Conservation (phyloP, 331 rosid species). For the Stylosanthes scabra region DNA sequence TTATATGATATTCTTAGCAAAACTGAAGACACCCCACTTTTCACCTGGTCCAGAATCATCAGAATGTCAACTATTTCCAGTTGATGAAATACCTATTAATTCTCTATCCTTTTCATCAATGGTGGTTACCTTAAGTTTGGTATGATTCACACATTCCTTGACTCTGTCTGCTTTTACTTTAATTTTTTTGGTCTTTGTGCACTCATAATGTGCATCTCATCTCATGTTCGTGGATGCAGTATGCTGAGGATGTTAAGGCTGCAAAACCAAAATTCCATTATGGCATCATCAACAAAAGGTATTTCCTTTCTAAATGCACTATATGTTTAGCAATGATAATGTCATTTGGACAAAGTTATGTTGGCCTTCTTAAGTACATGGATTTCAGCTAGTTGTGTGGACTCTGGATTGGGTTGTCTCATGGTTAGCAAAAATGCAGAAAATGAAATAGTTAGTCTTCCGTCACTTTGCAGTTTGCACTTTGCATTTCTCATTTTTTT, state of each 20-base stretch:
- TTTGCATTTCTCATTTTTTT: not conserved
- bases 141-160: constrained; percentile 43
- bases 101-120: constrained; percentile 93
- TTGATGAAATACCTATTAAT: constrained; percentile 83
- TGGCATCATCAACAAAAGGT: constrained; percentile 92
- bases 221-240: constrained; percentile 60
- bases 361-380: constrained; percentile 5
- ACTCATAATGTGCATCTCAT: constrained; percentile 26
- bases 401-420: constrained; percentile 10
- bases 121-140: constrained; percentile 92
- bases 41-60: constrained; percentile 98
- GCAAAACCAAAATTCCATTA: constrained; percentile 81
- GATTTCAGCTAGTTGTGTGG: constrained; percentile 26
- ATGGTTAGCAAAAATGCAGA: constrained; percentile 14
- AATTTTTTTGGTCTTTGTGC: not conserved
- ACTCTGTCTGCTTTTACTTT: constrained; percentile 18
- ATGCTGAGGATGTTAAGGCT: constrained; percentile 75
- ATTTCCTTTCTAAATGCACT: constrained; percentile 12
- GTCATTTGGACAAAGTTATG: constrained; percentile 12
- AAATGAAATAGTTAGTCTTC: constrained; percentile 2
- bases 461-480: constrained; percentile 12
- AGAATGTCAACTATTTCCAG: constrained; percentile 80
- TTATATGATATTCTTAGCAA: constrained; percentile 85
- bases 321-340: constrained; percentile 6
- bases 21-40: constrained; percentile 82